These are phyloP conservation scores for Incumbomyces lentus DNA, from an alignment of 2,329 filamentous ascomycete genomes.

Conservation along the genomic window DNA sequence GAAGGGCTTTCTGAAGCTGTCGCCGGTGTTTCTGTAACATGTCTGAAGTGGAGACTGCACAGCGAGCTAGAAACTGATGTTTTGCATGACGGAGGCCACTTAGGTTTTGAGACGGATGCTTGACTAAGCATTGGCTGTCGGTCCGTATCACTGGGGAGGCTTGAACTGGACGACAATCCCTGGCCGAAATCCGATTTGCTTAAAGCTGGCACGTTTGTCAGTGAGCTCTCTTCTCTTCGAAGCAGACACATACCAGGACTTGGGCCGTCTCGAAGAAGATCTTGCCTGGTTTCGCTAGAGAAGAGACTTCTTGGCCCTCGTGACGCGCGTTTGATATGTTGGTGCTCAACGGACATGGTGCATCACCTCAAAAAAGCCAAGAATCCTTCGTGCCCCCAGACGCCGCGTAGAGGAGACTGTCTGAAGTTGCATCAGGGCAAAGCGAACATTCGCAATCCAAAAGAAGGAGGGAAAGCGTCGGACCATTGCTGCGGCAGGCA, in stretches of 20 bases:
- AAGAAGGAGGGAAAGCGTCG: no score
- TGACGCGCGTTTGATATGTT: neutral
- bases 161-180: slow-evolving; percentile 11
- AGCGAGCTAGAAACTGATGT: slow-evolving; percentile 10
- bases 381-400: no score
- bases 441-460: no score
- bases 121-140: slow-evolving; percentile 12
- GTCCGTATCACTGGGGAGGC: slow-evolving; percentile 16
- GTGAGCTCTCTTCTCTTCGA: neutral
- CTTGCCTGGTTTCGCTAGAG: slow-evolving; percentile 14
- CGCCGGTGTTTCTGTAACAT: neutral
- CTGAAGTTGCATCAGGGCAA: no score
- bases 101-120: neutral
- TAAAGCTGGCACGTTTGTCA: slow-evolving; percentile 1
- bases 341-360: neutral
- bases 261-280: slow-evolving; percentile 14
- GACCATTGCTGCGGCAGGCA: no score
- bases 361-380: no score
- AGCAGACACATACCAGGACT: slow-evolving; percentile 11
- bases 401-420: no score
- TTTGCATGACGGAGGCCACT: slow-evolving; percentile 14
- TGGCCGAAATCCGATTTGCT: slow-evolving; percentile 4
- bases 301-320: slow-evolving; percentile 11
- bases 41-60: neutral
- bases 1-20: neutral